Evolutionary conservation across 2,329 filamentous ascomycete genomes (phyloP).

Genomic region (Beauveria caledonica): DNA sequence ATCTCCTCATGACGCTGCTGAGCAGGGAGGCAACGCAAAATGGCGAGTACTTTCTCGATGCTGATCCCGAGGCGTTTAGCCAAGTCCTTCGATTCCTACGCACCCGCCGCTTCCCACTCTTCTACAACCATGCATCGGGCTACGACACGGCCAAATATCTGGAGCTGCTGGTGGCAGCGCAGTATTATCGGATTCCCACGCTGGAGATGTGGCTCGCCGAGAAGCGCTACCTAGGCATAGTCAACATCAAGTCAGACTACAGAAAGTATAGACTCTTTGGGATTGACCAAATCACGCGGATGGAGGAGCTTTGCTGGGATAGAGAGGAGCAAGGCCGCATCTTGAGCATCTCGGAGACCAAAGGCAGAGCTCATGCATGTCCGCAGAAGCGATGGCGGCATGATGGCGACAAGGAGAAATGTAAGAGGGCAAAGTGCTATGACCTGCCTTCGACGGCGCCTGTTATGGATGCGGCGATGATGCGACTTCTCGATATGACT

Average conservation of each 20-base stretch:
- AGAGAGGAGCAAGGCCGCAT: neutral
- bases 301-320: slow-evolving; percentile 10
- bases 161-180: slow-evolving; percentile 24
- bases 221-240: slow-evolving; percentile 13
- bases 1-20: slow-evolving; percentile 14
- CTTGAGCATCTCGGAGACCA: slow-evolving; percentile 2
- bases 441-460: neutral
- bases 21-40: slow-evolving; percentile 13
- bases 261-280: slow-evolving; percentile 2
- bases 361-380: neutral
- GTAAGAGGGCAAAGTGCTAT: neutral
- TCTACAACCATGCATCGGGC: slow-evolving; percentile 21
- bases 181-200: slow-evolving; percentile 23
- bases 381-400: slow-evolving; percentile 10
- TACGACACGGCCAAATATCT: slow-evolving; percentile 28
- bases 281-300: neutral
- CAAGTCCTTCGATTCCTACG: slow-evolving; percentile 29
- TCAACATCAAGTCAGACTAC: slow-evolving; percentile 10
- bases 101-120: slow-evolving; percentile 25
- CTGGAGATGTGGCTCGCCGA: slow-evolving; percentile 20
- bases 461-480: neutral
- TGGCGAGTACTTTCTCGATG: slow-evolving; percentile 29
- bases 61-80: slow-evolving; percentile 27
- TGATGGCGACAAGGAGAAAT: slow-evolving; percentile 1
- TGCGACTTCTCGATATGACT: slow-evolving; percentile 6